Percentiles rank a stretch among this genome's conserved stretches.
Evolutionary conservation across 345 rosid species (phyloP).

Genomic region (Hibiscus tridactylites): DNA sequence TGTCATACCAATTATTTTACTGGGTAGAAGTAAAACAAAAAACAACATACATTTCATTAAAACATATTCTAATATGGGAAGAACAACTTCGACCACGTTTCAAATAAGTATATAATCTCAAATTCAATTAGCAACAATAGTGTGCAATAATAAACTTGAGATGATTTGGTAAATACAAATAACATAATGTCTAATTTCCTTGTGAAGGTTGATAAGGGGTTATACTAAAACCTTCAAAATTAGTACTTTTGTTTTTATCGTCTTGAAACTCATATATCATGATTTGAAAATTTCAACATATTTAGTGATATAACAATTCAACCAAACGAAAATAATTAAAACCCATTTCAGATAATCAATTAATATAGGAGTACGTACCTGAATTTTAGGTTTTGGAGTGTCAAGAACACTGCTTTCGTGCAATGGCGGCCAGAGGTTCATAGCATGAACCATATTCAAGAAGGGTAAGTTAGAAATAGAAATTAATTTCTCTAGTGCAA

Average conservation of each 20-base stretch:
- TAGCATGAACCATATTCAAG: not conserved
- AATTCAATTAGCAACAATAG: not conserved
- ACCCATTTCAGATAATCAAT: not conserved
- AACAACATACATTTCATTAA: not conserved
- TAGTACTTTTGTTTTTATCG: not conserved
- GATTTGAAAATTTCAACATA: not conserved
- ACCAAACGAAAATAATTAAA: not conserved
- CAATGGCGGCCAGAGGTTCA: too few species aligned
- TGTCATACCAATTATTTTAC: not conserved
- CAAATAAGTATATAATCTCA: not conserved
- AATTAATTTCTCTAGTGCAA: not conserved
- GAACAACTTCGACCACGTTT: not conserved
- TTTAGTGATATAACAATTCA: not conserved
- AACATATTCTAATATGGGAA: not conserved
- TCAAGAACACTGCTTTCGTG: too few species aligned
- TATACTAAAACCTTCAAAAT: not conserved
- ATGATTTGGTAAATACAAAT: not conserved
- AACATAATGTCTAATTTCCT: not conserved
- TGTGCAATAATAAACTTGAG: not conserved
- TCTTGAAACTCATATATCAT: not conserved
- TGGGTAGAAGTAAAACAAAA: not conserved
- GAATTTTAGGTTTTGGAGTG: not conserved
- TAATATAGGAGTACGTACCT: not conserved
- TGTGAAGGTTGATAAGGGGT: not conserved
- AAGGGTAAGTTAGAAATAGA: not conserved